Conservation (phyloP, 2,329 filamentous ascomycete species). For the Fusarium denticulatum region DNA sequence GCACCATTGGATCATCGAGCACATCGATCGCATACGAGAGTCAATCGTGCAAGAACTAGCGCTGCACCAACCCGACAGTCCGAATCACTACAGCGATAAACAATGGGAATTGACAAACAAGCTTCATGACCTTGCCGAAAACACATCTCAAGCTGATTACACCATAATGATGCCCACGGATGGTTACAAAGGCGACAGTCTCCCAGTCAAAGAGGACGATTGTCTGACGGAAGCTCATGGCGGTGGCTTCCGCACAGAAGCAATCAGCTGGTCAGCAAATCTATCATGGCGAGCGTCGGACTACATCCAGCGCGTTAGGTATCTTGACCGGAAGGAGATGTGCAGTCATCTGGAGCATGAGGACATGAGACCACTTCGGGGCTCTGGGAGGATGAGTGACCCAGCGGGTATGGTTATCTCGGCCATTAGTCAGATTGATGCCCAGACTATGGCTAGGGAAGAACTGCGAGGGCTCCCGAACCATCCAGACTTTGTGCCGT, state of each 20-base stretch:
- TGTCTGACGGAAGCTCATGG: background rate
- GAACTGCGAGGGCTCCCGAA: conserved; percentile 15
- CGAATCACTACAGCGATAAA: background rate
- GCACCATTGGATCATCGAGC: conserved; percentile 41
- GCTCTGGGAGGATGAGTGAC: background rate
- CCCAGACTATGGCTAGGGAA: conserved; percentile 8
- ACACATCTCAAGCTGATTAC: conserved; percentile 36
- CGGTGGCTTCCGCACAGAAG: background rate
- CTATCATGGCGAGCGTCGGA: background rate
- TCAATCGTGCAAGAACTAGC: conserved; percentile 20
- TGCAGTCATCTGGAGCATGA: background rate
- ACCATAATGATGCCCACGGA: conserved; percentile 43
- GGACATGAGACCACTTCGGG: background rate
- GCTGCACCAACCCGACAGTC: background rate
- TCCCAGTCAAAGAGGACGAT: conserved; percentile 17
- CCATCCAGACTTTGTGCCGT: background rate
- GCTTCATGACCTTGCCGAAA: conserved; percentile 39
- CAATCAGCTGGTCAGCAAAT: conserved; percentile 26
- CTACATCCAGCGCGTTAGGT: conserved; percentile 4
- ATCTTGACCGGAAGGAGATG: conserved; percentile 5
- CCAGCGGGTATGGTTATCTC: background rate
- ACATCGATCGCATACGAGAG: conserved; percentile 34
- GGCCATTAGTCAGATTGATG: conserved; percentile 9
- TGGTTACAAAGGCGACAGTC: conserved; percentile 40
- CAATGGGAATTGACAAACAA: conserved; percentile 37